Conservation (phyloP, 148 eudicot species). For the Persicaria tinctoria region DNA sequence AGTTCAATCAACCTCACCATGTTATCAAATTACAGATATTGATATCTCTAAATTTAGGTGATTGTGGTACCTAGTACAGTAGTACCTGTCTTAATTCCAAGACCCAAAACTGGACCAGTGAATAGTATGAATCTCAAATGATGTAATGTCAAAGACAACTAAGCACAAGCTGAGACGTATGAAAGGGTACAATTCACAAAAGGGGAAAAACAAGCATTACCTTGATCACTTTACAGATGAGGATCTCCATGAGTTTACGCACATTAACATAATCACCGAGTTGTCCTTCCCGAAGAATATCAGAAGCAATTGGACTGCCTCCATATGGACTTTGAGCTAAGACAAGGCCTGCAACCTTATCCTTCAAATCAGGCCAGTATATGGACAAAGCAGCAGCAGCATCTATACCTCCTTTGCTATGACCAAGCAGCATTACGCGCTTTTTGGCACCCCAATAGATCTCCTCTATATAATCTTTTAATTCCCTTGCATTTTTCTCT, state of each 20-base stretch:
- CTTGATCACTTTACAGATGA: constrained; percentile 88
- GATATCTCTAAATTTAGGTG: background rate
- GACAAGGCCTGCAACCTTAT: constrained; percentile 89
- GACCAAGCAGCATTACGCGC: constrained; percentile 84
- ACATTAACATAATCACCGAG: constrained; percentile 91
- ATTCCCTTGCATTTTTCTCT: constrained; percentile 82
- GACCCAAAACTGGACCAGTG: background rate
- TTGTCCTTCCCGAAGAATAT: constrained; percentile 83
- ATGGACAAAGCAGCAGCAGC: constrained; percentile 93
- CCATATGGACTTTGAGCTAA: constrained; percentile 97
- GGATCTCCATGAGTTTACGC: constrained; percentile 82
- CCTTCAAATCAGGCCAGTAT: constrained; percentile 91
- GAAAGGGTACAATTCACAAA: background rate
- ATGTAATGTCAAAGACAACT: background rate
- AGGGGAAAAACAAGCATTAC: constrained; percentile 24
- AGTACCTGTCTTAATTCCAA: background rate
- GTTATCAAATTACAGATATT: background rate
- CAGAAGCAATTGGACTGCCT: constrained; percentile 97
- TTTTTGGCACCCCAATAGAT: constrained; percentile 85
- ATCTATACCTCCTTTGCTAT: constrained; percentile 98
- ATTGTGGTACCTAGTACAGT: background rate
- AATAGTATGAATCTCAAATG: background rate
- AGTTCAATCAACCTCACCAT: background rate
- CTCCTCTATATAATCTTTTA: constrained; percentile 89
- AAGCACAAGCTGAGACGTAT: background rate